Conservation (phyloP, 345 rosid species). For the Lepidium didymum region DNA sequence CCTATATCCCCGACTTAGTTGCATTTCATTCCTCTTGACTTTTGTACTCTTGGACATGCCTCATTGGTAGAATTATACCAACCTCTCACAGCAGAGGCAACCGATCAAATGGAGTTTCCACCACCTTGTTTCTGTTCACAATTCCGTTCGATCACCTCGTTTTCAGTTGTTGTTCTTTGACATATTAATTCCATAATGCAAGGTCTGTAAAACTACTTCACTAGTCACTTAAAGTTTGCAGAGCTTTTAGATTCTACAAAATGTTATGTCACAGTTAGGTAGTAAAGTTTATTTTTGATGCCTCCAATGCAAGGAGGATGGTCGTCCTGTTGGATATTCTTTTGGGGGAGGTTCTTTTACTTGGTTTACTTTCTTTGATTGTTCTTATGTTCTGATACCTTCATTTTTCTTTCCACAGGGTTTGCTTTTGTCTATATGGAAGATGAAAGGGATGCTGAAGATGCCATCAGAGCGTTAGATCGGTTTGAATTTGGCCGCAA, state of each 20-base stretch:
- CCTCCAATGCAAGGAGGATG: conserved; percentile 20
- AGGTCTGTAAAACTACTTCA: conserved; percentile 82
- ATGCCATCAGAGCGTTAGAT: conserved; percentile 94
- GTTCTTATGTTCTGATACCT: neutral
- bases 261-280: conserved; percentile 34
- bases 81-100: conserved; percentile 66
- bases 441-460: conserved; percentile 94
- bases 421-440: conserved; percentile 96
- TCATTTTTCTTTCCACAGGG: conserved; percentile 30
- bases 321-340: conserved; percentile 30
- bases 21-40: conserved; percentile 69
- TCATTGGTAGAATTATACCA: conserved; percentile 53
- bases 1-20: conserved; percentile 54
- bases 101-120: conserved; percentile 52
- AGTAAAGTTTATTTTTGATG: conserved; percentile 23
- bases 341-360: conserved; percentile 30
- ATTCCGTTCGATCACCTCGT: conserved; percentile 63
- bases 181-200: conserved; percentile 65
- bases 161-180: conserved; percentile 81
- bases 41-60: conserved; percentile 68
- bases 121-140: conserved; percentile 54
- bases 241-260: conserved; percentile 57
- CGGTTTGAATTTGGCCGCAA: conserved; percentile 74
- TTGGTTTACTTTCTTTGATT: neutral
- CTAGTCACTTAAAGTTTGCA: conserved; percentile 56